phyloP scores from a whole-genome alignment of 2,329 filamentous ascomycete genomes.

The Ceratocystis papillata region DNA sequence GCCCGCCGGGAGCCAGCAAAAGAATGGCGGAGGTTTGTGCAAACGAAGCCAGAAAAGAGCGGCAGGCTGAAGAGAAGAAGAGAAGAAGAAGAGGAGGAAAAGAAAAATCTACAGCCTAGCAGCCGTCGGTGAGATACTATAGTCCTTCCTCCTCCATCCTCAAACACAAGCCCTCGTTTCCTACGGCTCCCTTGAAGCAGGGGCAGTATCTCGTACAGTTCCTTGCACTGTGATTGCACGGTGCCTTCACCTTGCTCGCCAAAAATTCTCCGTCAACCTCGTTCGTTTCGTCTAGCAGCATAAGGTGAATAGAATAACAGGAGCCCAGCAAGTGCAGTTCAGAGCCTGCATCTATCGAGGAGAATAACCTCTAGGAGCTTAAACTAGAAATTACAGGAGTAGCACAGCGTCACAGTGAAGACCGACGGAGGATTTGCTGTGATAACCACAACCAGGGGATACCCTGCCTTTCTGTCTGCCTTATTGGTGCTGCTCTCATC shows the following conservation, averaged over 20 bases:
- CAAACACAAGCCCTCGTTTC: constrained; percentile 6
- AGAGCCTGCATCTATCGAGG: not conserved
- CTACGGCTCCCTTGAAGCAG: not conserved
- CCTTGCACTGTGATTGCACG: not conserved
- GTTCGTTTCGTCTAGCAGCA: not conserved
- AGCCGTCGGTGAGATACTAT: not conserved
- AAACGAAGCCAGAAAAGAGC: constrained; percentile 9
- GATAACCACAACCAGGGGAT: not conserved
- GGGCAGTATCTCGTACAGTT: not conserved
- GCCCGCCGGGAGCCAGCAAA: constrained; percentile 21
- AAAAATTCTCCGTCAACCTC: not conserved
- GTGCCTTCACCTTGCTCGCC: not conserved
- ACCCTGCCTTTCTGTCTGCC: not conserved
- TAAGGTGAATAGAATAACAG: not conserved
- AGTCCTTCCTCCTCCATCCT: not conserved
- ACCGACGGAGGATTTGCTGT: not conserved
- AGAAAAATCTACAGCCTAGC: not conserved
- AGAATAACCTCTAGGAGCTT: not conserved
- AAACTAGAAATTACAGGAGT: constrained; percentile 4
- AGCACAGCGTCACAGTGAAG: not conserved
- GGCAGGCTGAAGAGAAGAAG: constrained; percentile 13
- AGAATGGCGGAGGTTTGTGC: constrained; percentile 9
- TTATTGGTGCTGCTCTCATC: not conserved
- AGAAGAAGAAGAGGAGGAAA: constrained; percentile 10
- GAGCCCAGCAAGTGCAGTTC: not conserved